Evolutionary conservation across 257 asterid species (phyloP).

Genomic region (Penstemon newberryi): DNA sequence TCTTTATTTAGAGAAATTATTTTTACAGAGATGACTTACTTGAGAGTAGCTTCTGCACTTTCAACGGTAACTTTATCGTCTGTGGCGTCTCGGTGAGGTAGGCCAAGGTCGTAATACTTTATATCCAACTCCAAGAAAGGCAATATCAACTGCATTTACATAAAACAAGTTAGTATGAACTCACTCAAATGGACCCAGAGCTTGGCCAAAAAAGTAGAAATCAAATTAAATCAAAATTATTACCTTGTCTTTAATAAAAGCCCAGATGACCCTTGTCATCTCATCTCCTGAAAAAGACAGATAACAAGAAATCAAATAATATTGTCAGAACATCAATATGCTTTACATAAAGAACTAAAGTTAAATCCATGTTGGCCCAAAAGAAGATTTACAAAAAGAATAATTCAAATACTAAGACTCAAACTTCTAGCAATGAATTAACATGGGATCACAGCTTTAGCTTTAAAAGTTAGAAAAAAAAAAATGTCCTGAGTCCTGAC

Average conservation of each 20-base stretch:
- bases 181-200: constrained; percentile 12
- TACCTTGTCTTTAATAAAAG: constrained; percentile 92
- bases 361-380: constrained; percentile 2
- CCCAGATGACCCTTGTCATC: constrained; percentile 98
- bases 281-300: constrained; percentile 76
- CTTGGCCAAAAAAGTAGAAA: background rate
- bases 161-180: constrained; percentile 23
- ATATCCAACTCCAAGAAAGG: constrained; percentile 97
- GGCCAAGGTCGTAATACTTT: constrained; percentile 94
- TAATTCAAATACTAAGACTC: constrained; percentile 17
- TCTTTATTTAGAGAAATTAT: background rate
- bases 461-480: constrained; percentile 3
- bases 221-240: background rate
- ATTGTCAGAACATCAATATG: background rate
- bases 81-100: constrained; percentile 91
- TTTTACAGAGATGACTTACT: constrained; percentile 47
- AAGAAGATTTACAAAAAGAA: constrained; percentile 1
- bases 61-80: constrained; percentile 95
- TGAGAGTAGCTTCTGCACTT: constrained; percentile 98
- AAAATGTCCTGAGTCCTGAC: background rate
- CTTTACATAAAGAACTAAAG: background rate
- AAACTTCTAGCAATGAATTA: constrained; percentile 17
- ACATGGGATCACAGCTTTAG: constrained; percentile 19
- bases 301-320: no score
- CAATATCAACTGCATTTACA: constrained; percentile 64